Conservation (phyloP, 345 rosid species). For the Hevea brasiliensis region DNA sequence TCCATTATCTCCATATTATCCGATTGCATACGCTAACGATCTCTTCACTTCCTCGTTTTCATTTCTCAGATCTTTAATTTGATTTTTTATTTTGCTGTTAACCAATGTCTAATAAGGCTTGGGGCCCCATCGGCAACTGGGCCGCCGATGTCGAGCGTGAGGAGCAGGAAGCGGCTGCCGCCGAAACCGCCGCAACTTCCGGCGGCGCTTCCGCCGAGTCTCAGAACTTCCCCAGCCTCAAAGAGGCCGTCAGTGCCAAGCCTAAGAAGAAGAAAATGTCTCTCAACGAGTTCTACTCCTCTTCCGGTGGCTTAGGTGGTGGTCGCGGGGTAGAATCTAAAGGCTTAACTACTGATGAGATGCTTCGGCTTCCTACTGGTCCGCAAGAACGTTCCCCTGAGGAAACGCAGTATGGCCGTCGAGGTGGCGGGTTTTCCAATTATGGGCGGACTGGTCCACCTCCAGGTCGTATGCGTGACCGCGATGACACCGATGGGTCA, state of each 20-base stretch:
- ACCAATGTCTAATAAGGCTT: slow-evolving; percentile 59
- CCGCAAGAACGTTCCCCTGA: slow-evolving; percentile 89
- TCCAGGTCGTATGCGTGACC: slow-evolving; percentile 40
- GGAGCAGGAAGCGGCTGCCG: slow-evolving; percentile 33
- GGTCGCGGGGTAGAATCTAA: slow-evolving; percentile 17
- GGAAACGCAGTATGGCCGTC: slow-evolving; percentile 77
- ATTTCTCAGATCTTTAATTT: slow-evolving; percentile 27
- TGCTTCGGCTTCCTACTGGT: slow-evolving; percentile 80
- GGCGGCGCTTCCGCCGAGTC: slow-evolving; percentile 39
- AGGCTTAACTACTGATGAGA: slow-evolving; percentile 76
- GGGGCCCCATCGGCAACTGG: slow-evolving; percentile 91
- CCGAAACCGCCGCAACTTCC: slow-evolving; percentile 41
- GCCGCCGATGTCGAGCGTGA: slow-evolving; percentile 86
- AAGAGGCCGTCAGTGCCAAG: slow-evolving; percentile 63
- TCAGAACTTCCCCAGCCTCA: slow-evolving; percentile 73
- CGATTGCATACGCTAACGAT: slow-evolving; percentile 10
- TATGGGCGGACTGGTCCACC: slow-evolving; percentile 54
- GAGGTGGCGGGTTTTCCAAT: slow-evolving; percentile 77
- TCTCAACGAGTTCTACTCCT: slow-evolving; percentile 54
- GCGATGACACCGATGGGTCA: slow-evolving; percentile 51
- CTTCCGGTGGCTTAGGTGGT: slow-evolving; percentile 22
- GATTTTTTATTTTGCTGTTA: not conserved
- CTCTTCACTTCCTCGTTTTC: slow-evolving; percentile 7
- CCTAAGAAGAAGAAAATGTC: slow-evolving; percentile 85
- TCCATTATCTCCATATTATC: not conserved